These are phyloP conservation scores for Boletus huronensis DNA, from an alignment of 768 basidiomycete species.

Conservation along the genomic window DNA sequence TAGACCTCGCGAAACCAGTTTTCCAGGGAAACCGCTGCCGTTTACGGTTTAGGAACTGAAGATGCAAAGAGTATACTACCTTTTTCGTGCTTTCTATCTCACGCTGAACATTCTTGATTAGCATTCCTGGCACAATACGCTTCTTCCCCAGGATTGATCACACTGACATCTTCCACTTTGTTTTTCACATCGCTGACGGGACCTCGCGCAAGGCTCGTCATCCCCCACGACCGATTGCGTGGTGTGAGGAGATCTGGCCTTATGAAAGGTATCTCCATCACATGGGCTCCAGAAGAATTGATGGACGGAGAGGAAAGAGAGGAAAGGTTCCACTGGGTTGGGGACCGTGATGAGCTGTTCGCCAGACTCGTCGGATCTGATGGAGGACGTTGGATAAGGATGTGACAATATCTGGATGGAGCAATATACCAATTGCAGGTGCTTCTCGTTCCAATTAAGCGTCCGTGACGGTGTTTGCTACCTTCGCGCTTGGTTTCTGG, in stretches of 20 bases:
- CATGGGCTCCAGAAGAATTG: slow-evolving; percentile 34
- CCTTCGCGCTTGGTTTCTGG: slow-evolving; percentile 24
- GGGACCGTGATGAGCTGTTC: slow-evolving; percentile 62
- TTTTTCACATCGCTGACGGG: slow-evolving; percentile 56
- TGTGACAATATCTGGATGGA: slow-evolving; percentile 27
- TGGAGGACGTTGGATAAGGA: slow-evolving; percentile 47
- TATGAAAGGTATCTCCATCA: slow-evolving; percentile 50
- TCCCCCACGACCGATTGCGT: slow-evolving; percentile 45
- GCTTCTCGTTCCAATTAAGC: slow-evolving; percentile 12
- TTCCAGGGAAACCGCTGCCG: background rate
- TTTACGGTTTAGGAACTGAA: slow-evolving; percentile 5
- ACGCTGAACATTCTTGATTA: slow-evolving; percentile 22
- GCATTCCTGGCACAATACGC: slow-evolving; percentile 60
- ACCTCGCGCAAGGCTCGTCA: slow-evolving; percentile 40
- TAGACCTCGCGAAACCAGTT: slow-evolving; percentile 9
- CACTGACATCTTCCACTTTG: slow-evolving; percentile 46
- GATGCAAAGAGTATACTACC: slow-evolving; percentile 35
- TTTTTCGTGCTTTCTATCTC: background rate
- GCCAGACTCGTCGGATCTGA: slow-evolving; percentile 55
- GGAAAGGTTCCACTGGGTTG: slow-evolving; percentile 59
- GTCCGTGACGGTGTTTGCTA: background rate
- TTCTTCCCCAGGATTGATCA: slow-evolving; percentile 56
- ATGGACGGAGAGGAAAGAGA: slow-evolving; percentile 39
- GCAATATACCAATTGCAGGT: slow-evolving; percentile 9
- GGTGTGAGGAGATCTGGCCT: slow-evolving; percentile 57